A percentile compares a stretch with the other conserved stretches of the same genome.
Conservation (phyloP, 495 filamentous ascomycete species). For the Penicillium cataractarum region DNA sequence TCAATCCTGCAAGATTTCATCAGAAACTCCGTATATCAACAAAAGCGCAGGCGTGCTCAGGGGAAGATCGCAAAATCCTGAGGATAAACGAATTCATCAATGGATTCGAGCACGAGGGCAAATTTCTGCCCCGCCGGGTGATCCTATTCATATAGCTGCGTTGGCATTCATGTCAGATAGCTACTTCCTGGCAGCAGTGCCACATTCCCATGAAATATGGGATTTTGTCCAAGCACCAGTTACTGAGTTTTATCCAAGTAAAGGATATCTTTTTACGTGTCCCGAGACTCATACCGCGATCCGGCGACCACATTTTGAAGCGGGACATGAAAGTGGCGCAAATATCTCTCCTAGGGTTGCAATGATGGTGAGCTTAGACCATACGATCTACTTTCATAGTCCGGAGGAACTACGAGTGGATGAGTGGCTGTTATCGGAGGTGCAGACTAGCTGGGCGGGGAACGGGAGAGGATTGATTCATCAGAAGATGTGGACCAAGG, state of each 20-base stretch:
- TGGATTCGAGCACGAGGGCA: conserved; percentile 10
- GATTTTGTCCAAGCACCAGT: conserved; percentile 9
- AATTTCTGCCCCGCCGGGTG: not conserved
- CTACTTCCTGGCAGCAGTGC: conserved; percentile 81
- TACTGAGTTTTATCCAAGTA: conserved; percentile 9
- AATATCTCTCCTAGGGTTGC: conserved; percentile 48
- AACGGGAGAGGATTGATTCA: conserved; percentile 77
- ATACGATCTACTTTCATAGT: conserved; percentile 85
- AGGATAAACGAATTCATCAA: conserved; percentile 9
- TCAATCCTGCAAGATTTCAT: not conserved
- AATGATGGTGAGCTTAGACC: conserved; percentile 89
- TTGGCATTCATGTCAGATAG: conserved; percentile 85
- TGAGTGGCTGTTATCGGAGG: conserved; percentile 84
- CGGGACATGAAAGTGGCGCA: conserved; percentile 1
- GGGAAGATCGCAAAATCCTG: not conserved
- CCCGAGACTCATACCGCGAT: conserved; percentile 7
- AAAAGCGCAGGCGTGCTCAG: conserved; percentile 8
- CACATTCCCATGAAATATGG: conserved; percentile 37
- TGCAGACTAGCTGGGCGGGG: conserved; percentile 78
- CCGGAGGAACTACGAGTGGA: conserved; percentile 69
- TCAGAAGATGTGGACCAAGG: conserved; percentile 73
- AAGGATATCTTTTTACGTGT: not conserved
- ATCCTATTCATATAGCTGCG: conserved; percentile 66
- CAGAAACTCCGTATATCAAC: conserved; percentile 6
- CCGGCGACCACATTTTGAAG: conserved; percentile 12